Evolutionary conservation across 2,329 filamentous ascomycete species (phyloP).

Genomic region (Trichophyton mentagrophytes): DNA sequence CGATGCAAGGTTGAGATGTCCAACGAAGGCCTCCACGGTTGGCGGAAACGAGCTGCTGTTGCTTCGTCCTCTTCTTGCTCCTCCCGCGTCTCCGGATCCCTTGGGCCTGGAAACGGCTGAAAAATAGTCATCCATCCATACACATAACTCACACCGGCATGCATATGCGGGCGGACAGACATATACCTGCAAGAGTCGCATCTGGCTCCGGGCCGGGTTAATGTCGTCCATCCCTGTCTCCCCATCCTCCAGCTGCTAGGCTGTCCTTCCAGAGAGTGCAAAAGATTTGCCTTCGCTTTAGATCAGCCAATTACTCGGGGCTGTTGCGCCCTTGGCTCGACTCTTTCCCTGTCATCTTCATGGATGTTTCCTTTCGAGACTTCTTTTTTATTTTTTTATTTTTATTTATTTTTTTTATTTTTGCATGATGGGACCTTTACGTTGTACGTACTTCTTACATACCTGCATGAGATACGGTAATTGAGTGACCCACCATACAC

Average conservation of each 20-base stretch:
- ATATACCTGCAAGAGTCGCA: background rate
- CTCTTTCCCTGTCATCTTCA: background rate
- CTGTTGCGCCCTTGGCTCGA: background rate
- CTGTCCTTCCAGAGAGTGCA: background rate
- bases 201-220: background rate
- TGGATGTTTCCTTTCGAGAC: background rate
- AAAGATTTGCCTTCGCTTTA: slow-evolving; percentile 1
- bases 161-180: too few species aligned
- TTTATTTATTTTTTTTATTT: background rate
- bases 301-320: background rate
- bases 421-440: too few species aligned
- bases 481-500: background rate
- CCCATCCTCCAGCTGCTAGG: slow-evolving; percentile 1
- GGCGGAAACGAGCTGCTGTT: background rate
- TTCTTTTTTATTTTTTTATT: background rate
- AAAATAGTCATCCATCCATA: too few species aligned
- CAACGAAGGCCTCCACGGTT: background rate
- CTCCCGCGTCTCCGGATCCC: slow-evolving; percentile 2
- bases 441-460: too few species aligned
- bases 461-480: background rate
- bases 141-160: too few species aligned
- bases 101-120: slow-evolving; percentile 3
- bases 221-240: slow-evolving; percentile 1
- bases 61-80: background rate
- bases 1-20: background rate